Base-by-base conservation (phyloP, 2,329 filamentous ascomycete genomes). In the Colletotrichum sublineola region DNA sequence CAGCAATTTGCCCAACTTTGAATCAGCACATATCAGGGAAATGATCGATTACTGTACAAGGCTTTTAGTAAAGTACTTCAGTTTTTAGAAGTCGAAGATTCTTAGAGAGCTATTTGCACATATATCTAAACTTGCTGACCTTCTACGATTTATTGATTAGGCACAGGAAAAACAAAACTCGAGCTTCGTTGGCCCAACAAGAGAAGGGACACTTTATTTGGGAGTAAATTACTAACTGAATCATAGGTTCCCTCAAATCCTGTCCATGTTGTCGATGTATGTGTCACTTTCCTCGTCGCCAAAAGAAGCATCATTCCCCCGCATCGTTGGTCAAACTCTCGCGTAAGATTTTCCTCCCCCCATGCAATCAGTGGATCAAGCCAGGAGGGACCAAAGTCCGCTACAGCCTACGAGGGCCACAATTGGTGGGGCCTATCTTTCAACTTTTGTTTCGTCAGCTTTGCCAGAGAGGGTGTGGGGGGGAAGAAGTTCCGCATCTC, bases 291-390 rank as follows among this genome's bases (percentile, higher is more conserved):
- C 33, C 36, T 29, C 31, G n/a, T 33, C 38, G 62, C 36, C 38
- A 20, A 56, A 33, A 44, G 18, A 18, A 40, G 33, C 42, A 33
- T n/a, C 31, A 15, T 44, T 52, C 42, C 64, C 68, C 68, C 64
- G 68, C 64, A 71, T 52, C 57, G 11, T 57, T 46, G 24, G 42
- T 56, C 50, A 71, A 68, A 18, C 36, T 71, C 48, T 68, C 20
- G 33, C 68, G 68, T 71, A 71, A 71, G 68, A 71, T 71, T 57
- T 71, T 68, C 68, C 24, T 33, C 14, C n/a, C 6, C 46, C 50
- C 64, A 44, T 57, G 64, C 44, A 68, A 71, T 68, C 57, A 63
- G 68, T 68, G 50, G 68, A 24, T 33, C 50, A 29, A 44, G 15
- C 38, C 48, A 38, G 48, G 55, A 29, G 52, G 46, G 56, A n/a